Evolutionary conservation across 169 alveolate genomes (phyloP), one percentile per base, ranked within the genome.

Genomic region (Eimeria sp.): DNA sequence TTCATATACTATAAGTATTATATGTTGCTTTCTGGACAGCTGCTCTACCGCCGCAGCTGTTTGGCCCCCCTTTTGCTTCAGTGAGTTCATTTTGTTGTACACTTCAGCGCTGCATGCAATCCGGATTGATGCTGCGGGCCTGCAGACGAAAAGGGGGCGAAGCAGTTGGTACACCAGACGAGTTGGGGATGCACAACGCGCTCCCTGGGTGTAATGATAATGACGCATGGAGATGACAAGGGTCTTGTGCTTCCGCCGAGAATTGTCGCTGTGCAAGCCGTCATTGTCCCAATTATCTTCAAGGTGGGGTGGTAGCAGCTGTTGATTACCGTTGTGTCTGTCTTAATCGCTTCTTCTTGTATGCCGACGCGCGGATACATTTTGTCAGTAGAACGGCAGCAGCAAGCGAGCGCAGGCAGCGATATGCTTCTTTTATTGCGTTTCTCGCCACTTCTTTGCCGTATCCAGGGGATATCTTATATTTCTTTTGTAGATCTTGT

Each of bases 131-230:
- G 52, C 89, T 60, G 90, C 64, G 68, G 27, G 25, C 18, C n/a
- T 95, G 97, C 97, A 95, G 99, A 99, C 96, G 99, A 98, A 90
- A 97, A 98, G 66, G 99, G 99, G 43, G 96, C 97, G 46, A 99
- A 99, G 90, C 97, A 98, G 96, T 97, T 96, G 80, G 99, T 97
- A 1, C 99, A 99, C 98, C 99, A 99, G 96, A 99, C 99, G 64
- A 99, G 99, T 87, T 99, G 99, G 99, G 99, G 99, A 46, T 97
- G 99, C 90, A 99, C 99, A 27, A 99, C 99, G 56, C 98, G 99
- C 95, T 98, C 97, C 4, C 40, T 96, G 60, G 98, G 99, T 95
- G 98, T 98, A 37, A 98, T 99, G 99, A 97, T 99, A 78, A 98
- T 99, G 99, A 97, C 98, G 18, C 99, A 99, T 96, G 99, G 99